A percentile compares a stretch with the other conserved stretches of the same genome.
Evolutionary conservation across 306 rosid genomes (phyloP).

Genomic region (Prunus fruticosa): DNA sequence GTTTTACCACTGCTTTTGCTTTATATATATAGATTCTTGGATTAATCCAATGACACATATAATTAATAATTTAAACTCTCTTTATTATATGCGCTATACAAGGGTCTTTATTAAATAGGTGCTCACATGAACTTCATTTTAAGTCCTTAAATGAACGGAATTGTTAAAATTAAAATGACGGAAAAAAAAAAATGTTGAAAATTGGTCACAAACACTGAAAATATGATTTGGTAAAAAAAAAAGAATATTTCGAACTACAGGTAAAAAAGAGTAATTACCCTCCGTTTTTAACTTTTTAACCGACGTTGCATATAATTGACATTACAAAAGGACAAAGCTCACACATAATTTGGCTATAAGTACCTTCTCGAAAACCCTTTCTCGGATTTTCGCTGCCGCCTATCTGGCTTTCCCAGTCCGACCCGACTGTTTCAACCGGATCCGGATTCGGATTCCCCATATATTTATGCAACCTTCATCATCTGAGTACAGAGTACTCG

Average conservation of each 20-base stretch:
- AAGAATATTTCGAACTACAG: not conserved
- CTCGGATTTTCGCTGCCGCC: conserved; percentile 9
- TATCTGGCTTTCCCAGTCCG: conserved; percentile 8
- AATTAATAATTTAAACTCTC: no score
- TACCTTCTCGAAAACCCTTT: conserved; percentile 9
- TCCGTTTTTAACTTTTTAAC: not conserved
- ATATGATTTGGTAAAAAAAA: not conserved
- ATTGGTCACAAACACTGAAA: no score
- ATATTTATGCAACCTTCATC: conserved; percentile 8
- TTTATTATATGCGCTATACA: no score
- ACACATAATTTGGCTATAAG: conserved; percentile 4
- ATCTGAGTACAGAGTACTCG: conserved; percentile 9
- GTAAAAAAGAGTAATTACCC: not conserved
- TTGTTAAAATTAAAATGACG: no score
- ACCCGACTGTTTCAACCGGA: conserved; percentile 24
- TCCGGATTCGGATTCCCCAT: conserved; percentile 21
- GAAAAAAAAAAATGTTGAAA: no score
- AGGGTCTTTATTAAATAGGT: no score
- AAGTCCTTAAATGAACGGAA: no score
- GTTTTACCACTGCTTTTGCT: no score
- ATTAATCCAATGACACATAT: no score
- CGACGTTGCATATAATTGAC: not conserved
- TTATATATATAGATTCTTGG: no score
- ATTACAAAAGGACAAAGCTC: not conserved
- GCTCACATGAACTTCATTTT: no score